Evolutionary conservation across 1,284 basidiomycete species (phyloP).

Genomic region (Wolfiporia cocos): DNA sequence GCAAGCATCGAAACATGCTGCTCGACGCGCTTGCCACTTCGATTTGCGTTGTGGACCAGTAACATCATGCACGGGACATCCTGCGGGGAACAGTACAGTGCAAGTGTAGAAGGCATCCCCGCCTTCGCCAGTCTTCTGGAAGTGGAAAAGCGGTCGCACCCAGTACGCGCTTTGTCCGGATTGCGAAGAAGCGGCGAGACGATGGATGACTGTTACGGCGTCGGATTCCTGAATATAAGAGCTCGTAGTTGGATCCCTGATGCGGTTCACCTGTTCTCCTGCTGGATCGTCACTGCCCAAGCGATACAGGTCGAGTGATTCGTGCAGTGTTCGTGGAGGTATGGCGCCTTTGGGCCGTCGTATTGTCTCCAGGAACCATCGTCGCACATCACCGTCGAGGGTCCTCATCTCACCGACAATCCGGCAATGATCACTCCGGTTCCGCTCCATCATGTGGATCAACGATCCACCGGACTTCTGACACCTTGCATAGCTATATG

Average conservation of each 20-base stretch:
- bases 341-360: slow-evolving; percentile 33
- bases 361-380: slow-evolving; percentile 42
- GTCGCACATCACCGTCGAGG: slow-evolving; percentile 25
- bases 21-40: slow-evolving; percentile 45
- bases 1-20: slow-evolving; percentile 26
- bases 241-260: slow-evolving; percentile 49
- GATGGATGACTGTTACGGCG: slow-evolving; percentile 12
- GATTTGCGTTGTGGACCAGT: slow-evolving; percentile 39
- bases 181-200: slow-evolving; percentile 7
- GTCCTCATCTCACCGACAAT: slow-evolving; percentile 31
- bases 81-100: slow-evolving; percentile 40
- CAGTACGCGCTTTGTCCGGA: slow-evolving; percentile 22
- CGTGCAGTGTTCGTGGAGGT: slow-evolving; percentile 38
- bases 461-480: slow-evolving; percentile 48
- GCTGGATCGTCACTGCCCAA: slow-evolving; percentile 39
- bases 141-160: slow-evolving; percentile 35
- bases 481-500: slow-evolving; percentile 37
- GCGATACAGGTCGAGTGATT: slow-evolving; percentile 35
- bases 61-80: slow-evolving; percentile 31
- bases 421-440: slow-evolving; percentile 47
- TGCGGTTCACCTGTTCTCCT: slow-evolving; percentile 25
- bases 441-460: slow-evolving; percentile 58
- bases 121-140: slow-evolving; percentile 24
- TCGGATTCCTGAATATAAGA: neutral
- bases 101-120: slow-evolving; percentile 29